These are phyloP conservation scores for Ceratocystis variospora DNA, from an alignment of 2,329 filamentous ascomycete species.

Conservation along the genomic window DNA sequence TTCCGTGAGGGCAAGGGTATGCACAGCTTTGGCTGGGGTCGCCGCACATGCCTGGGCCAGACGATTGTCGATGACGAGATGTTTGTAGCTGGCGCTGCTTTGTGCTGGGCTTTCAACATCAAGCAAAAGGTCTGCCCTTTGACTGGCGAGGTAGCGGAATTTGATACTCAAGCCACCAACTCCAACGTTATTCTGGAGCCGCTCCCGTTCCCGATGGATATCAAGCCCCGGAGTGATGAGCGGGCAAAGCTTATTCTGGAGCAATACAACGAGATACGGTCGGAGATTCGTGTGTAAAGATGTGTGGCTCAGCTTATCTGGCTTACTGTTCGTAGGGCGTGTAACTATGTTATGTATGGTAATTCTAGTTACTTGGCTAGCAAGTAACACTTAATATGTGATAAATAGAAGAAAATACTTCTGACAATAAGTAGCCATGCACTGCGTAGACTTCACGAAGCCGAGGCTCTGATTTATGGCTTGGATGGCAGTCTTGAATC, in stretches of 20 bases:
- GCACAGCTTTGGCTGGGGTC: conserved; percentile 52
- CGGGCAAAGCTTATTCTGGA: conserved; percentile 29
- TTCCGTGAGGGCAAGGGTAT: conserved; percentile 44
- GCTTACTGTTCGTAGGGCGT: not conserved
- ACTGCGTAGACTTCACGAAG: no score
- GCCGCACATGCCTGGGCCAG: conserved; percentile 48
- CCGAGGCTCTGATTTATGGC: no score
- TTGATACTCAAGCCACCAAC: conserved; percentile 38
- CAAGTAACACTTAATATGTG: no score
- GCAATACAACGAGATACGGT: conserved; percentile 27
- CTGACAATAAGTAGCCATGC: no score
- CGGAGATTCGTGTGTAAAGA: conserved; percentile 24
- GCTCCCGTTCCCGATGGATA: conserved; percentile 33
- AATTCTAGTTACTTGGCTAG: no score
- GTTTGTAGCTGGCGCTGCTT: conserved; percentile 34
- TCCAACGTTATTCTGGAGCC: conserved; percentile 41
- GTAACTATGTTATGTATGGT: no score
- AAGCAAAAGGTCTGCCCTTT: conserved; percentile 29
- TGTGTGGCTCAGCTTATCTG: not conserved
- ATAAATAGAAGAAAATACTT: no score
- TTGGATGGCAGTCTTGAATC: no score
- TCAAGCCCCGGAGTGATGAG: conserved; percentile 31
- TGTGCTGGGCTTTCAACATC: conserved; percentile 39
- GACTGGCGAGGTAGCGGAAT: conserved; percentile 32
- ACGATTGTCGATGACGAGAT: conserved; percentile 48